Percentiles rank a stretch among this genome's conserved stretches.
Conservation (phyloP, 2,329 filamentous ascomycete species). For the Tympanopsis confertula region DNA sequence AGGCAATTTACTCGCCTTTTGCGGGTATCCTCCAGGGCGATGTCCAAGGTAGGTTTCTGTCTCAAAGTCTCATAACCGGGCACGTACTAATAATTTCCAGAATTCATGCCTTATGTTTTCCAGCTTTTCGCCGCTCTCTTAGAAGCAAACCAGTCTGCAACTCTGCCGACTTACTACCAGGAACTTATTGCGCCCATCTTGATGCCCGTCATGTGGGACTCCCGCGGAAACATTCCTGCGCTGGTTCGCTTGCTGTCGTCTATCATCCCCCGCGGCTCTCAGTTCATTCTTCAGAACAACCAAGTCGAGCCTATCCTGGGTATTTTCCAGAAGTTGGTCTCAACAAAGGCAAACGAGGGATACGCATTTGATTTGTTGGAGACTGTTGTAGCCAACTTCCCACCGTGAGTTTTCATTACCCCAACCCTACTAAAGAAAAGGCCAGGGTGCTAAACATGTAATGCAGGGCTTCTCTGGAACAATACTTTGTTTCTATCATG, state of each 20-base stretch:
- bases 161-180: slow-evolving; percentile 71
- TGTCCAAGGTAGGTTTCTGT: slow-evolving; percentile 51
- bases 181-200: slow-evolving; percentile 68
- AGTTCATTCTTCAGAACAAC: slow-evolving; percentile 63
- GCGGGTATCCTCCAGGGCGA: slow-evolving; percentile 69
- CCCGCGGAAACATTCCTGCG: slow-evolving; percentile 83
- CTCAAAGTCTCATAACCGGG: neutral
- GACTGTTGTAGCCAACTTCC: slow-evolving; percentile 61
- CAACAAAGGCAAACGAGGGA: slow-evolving; percentile 70
- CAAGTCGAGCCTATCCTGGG: slow-evolving; percentile 83
- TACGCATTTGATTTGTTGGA: slow-evolving; percentile 88
- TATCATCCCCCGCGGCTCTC: slow-evolving; percentile 67
- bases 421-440: neutral
- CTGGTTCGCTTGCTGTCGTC: slow-evolving; percentile 74
- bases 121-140: slow-evolving; percentile 86
- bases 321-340: slow-evolving; percentile 85
- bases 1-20: slow-evolving; percentile 73
- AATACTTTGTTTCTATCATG: slow-evolving; percentile 70
- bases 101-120: slow-evolving; percentile 94
- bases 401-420: slow-evolving; percentile 40
- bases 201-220: slow-evolving; percentile 77
- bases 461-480: slow-evolving; percentile 49
- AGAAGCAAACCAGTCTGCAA: slow-evolving; percentile 70
- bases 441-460: slow-evolving; percentile 4
- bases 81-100: slow-evolving; percentile 30